These are phyloP conservation scores for Kodamaea plutei DNA, from an alignment of 1,139 yeast species.

Conservation along the genomic window DNA sequence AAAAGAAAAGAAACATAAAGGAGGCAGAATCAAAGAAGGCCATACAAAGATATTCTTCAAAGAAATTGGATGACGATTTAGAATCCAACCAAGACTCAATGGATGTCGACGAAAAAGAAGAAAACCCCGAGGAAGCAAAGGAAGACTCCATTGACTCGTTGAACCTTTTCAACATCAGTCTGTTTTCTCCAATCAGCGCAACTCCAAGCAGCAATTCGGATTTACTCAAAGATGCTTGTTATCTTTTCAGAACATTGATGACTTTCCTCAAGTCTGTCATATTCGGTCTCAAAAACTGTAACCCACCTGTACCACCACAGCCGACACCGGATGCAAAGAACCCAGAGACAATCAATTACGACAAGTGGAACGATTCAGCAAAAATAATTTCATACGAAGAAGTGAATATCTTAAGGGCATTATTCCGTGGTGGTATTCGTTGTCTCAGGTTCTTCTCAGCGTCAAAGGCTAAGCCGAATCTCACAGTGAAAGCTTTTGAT, in stretches of 20 bases:
- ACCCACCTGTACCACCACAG: conserved; percentile 73
- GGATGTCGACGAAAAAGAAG: conserved; percentile 15
- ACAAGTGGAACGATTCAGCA: conserved; percentile 83
- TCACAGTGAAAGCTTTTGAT: conserved; percentile 55
- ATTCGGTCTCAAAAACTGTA: conserved; percentile 84
- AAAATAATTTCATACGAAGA: conserved; percentile 81
- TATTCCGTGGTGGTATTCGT: conserved; percentile 80
- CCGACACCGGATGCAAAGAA: conserved; percentile 55
- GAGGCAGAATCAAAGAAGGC: conserved; percentile 44
- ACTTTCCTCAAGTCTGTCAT: conserved; percentile 87
- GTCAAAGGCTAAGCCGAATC: conserved; percentile 42
- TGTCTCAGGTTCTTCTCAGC: conserved; percentile 76
- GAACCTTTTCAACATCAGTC: conserved; percentile 36
- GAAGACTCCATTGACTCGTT: conserved; percentile 16
- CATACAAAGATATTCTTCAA: conserved; percentile 37
- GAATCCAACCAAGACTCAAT: conserved; percentile 7
- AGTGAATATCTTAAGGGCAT: conserved; percentile 64
- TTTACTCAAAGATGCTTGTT: conserved; percentile 82
- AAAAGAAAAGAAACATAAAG: conserved; percentile 37
- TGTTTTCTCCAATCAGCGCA: conserved; percentile 36
- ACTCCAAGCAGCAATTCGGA: conserved; percentile 45
- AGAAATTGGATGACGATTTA: conserved; percentile 15
- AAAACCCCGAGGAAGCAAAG: conserved; percentile 11
- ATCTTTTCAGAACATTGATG: conserved; percentile 82
- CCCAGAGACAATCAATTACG: conserved; percentile 52